phyloP scores from a whole-genome alignment of 331 rosid genomes.

The Malus hybrid region DNA sequence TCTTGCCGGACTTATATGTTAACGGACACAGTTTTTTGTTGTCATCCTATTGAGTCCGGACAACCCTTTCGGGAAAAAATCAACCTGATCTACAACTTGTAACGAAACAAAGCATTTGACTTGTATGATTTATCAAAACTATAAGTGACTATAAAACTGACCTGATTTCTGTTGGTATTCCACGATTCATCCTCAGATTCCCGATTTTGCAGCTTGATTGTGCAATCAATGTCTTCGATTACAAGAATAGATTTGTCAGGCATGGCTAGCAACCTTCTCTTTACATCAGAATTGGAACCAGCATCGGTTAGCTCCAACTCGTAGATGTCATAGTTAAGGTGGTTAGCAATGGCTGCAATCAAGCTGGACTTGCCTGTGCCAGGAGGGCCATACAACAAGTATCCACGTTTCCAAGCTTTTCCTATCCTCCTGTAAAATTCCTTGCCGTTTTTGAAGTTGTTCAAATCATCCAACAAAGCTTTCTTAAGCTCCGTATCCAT shows the following conservation, averaged over 20 bases:
- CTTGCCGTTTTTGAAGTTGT: slow-evolving; percentile 4
- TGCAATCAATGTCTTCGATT: slow-evolving; percentile 13
- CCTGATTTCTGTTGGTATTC: background rate
- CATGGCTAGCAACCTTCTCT: background rate
- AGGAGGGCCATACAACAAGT: slow-evolving; percentile 19
- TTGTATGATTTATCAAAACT: no score
- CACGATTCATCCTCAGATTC: background rate
- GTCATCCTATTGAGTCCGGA: no score
- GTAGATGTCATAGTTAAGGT: slow-evolving; percentile 17
- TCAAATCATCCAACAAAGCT: slow-evolving; percentile 2
- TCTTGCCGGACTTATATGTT: no score
- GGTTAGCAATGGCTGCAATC: slow-evolving; percentile 30
- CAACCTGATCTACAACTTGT: background rate
- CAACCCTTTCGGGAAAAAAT: background rate
- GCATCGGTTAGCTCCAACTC: slow-evolving; percentile 19
- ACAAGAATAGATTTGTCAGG: background rate
- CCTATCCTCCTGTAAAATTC: slow-evolving; percentile 15
- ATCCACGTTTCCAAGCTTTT: background rate
- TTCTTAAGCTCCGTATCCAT: slow-evolving; percentile 8
- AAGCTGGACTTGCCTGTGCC: slow-evolving; percentile 25
- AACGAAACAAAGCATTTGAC: no score
- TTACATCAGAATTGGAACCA: slow-evolving; percentile 12
- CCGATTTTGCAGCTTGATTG: background rate
- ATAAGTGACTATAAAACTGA: background rate
- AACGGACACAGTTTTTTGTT: no score